Evolutionary conservation across 768 basidiomycete genomes (phyloP).

Genomic region (Megacollybia marginata): DNA sequence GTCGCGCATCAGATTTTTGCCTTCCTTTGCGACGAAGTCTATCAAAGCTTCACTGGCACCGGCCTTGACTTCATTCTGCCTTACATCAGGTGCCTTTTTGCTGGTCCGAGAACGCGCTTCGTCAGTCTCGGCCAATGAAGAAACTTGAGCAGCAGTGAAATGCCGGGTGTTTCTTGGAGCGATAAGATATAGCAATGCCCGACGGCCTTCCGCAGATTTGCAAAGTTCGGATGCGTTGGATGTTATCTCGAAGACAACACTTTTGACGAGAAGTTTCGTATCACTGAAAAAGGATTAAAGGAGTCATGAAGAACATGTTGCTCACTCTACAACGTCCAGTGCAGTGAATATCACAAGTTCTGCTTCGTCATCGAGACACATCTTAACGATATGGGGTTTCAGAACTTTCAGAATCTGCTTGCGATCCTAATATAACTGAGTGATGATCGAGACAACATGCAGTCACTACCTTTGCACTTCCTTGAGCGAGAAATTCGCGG

Average conservation of each 20-base stretch:
- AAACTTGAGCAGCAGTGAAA: slow-evolving; percentile 79
- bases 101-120: slow-evolving; percentile 61
- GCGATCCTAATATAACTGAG: slow-evolving; percentile 49
- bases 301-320: slow-evolving; percentile 5
- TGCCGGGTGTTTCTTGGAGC: slow-evolving; percentile 78
- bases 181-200: slow-evolving; percentile 76
- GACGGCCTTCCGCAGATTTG: slow-evolving; percentile 64
- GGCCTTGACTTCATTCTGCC: slow-evolving; percentile 64
- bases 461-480: slow-evolving; percentile 61
- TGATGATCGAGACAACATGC: not conserved
- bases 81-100: slow-evolving; percentile 64
- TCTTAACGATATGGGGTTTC: slow-evolving; percentile 83
- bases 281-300: slow-evolving; percentile 43
- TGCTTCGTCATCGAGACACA: slow-evolving; percentile 85
- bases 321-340: slow-evolving; percentile 84
- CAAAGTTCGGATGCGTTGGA: slow-evolving; percentile 50
- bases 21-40: slow-evolving; percentile 59
- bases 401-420: slow-evolving; percentile 87
- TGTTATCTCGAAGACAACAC: slow-evolving; percentile 65
- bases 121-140: slow-evolving; percentile 69
- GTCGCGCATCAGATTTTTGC: slow-evolving; percentile 57
- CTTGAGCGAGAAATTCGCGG: slow-evolving; percentile 76
- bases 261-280: slow-evolving; percentile 83
- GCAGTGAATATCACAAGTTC: slow-evolving; percentile 87
- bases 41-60: slow-evolving; percentile 72